Evolutionary conservation across 164 flowering plant species (phyloP).

Genomic region (Tetracentron sinense): DNA sequence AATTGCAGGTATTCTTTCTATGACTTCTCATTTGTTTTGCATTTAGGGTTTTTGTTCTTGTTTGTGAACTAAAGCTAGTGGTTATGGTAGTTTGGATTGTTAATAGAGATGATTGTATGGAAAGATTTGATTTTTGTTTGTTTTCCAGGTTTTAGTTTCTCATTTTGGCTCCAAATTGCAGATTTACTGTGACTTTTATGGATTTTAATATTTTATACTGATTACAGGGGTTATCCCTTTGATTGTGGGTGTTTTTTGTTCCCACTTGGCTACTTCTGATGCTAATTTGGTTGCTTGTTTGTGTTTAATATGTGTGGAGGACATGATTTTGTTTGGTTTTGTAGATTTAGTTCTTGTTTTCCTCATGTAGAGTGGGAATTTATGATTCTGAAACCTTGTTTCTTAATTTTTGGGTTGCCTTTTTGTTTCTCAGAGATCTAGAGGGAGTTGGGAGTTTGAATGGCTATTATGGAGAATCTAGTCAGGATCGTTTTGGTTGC

Average conservation of each 20-base stretch:
- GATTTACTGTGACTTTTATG: too few relatives aligned
- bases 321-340: constrained; percentile 4
- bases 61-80: background rate
- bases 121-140: too few relatives aligned
- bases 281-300: background rate
- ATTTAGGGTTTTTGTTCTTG: background rate
- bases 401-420: background rate
- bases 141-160: background rate
- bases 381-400: constrained; percentile 7
- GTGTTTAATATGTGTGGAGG: constrained; percentile 1
- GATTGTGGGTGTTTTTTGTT: too few relatives aligned
- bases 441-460: constrained; percentile 7
- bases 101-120: background rate
- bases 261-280: background rate
- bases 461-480: constrained; percentile 21
- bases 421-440: constrained; percentile 15
- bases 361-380: background rate
- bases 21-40: background rate
- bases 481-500: constrained; percentile 17
- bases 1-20: constrained; percentile 64
- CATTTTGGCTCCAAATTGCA: background rate
- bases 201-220: too few relatives aligned
- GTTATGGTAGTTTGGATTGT: background rate
- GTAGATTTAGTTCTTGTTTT: background rate
- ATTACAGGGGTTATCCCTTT: too few relatives aligned